These are phyloP conservation scores for Kazachstania sp. DNA, from an alignment of 1,139 yeast species.

Conservation along the genomic window DNA sequence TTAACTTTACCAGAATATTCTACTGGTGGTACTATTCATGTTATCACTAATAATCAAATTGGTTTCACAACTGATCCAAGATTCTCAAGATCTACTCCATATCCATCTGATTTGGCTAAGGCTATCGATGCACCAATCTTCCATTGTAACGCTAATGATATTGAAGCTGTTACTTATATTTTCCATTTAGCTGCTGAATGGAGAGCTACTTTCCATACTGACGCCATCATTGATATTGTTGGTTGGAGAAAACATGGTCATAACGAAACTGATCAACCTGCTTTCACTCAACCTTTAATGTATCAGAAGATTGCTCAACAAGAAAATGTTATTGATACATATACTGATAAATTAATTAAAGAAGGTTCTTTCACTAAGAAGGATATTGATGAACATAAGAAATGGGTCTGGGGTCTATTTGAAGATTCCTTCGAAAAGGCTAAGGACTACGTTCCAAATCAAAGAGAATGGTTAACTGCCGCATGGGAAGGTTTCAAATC, in stretches of 20 bases:
- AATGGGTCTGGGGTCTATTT: slow-evolving; percentile 94
- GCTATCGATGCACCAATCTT: slow-evolving; percentile 94
- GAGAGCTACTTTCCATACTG: slow-evolving; percentile 94
- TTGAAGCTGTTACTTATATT: slow-evolving; percentile 84
- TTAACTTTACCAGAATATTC: slow-evolving; percentile 87
- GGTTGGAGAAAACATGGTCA: slow-evolving; percentile 99
- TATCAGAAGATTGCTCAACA: slow-evolving; percentile 83
- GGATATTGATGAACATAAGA: slow-evolving; percentile 91
- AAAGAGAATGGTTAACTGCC: slow-evolving; percentile 96
- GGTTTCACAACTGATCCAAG: slow-evolving; percentile 99
- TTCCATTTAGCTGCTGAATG: slow-evolving; percentile 97
- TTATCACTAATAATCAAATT: slow-evolving; percentile 94
- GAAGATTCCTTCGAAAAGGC: slow-evolving; percentile 84
- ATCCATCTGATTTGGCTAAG: slow-evolving; percentile 97
- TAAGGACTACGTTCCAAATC: slow-evolving; percentile 83
- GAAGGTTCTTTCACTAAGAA: slow-evolving; percentile 86
- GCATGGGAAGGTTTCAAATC: slow-evolving; percentile 99
- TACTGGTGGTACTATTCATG: slow-evolving; percentile 97
- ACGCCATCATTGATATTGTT: slow-evolving; percentile 91
- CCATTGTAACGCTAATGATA: slow-evolving; percentile 98
- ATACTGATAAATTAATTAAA: slow-evolving; percentile 64
- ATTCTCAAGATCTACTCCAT: slow-evolving; percentile 94
- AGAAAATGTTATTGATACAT: slow-evolving; percentile 79
- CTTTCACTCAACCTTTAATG: slow-evolving; percentile 98
- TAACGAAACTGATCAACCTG: slow-evolving; percentile 98